Percentiles rank a stretch among this genome's conserved stretches.
Evolutionary conservation across 768 basidiomycete genomes (phyloP).

Genomic region (Boletus coccyginus): DNA sequence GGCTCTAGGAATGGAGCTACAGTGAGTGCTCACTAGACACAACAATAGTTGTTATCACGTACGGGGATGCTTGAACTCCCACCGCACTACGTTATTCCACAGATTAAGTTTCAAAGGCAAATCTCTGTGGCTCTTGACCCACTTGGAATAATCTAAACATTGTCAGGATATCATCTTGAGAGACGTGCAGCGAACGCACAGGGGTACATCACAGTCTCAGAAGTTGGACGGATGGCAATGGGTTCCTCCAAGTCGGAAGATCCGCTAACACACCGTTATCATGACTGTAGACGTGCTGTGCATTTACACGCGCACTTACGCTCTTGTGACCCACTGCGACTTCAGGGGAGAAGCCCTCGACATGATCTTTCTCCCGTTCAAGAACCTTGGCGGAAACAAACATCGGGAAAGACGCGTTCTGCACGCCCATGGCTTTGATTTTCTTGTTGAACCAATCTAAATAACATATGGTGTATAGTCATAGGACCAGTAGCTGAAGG

Average conservation of each 20-base stretch:
- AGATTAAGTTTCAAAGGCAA: conserved; percentile 96
- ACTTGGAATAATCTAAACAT: conserved; percentile 88
- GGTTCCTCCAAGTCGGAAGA: conserved; percentile 93
- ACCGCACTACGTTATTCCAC: conserved; percentile 99
- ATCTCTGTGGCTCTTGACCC: conserved; percentile 97
- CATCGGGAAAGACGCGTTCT: conserved; percentile 99
- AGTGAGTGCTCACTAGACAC: not conserved
- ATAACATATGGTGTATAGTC: not conserved
- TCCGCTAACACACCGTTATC: conserved; percentile 50
- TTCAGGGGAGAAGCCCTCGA: conserved; percentile 98
- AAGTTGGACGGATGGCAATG: conserved; percentile 96
- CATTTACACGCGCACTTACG: conserved; percentile 51
- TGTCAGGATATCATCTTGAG: not conserved
- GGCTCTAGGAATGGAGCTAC: conserved; percentile 59
- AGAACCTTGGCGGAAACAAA: conserved; percentile 91
- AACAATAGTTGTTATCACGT: conserved; percentile 27
- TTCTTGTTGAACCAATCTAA: conserved; percentile 91
- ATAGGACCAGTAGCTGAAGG: not conserved
- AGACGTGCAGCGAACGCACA: conserved; percentile 50
- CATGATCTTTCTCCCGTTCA: conserved; percentile 96
- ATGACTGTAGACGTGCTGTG: not conserved
- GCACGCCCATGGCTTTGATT: conserved; percentile 93
- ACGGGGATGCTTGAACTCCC: conserved; percentile 99
- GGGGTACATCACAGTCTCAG: conserved; percentile 99
- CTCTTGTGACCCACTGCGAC: conserved; percentile 99